These are phyloP conservation scores for Termitomyces sp. DNA, from an alignment of 768 basidiomycete genomes.

Conservation along the genomic window DNA sequence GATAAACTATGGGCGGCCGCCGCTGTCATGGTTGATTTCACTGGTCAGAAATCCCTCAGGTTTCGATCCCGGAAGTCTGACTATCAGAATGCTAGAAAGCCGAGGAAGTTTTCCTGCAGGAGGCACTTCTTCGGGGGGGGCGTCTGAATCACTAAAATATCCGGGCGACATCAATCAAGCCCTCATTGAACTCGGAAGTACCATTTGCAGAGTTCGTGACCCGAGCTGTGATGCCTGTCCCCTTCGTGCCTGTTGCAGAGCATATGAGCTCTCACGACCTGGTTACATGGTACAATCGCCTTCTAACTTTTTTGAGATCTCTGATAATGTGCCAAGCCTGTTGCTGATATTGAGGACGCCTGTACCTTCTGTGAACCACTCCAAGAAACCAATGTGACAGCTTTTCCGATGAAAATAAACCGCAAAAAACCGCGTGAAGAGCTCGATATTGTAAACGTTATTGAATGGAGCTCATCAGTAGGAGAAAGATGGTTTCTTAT, in stretches of 20 bases:
- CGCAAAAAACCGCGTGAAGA: constrained; percentile 85
- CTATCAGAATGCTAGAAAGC: not conserved
- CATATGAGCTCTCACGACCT: constrained; percentile 30
- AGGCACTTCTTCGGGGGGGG: not conserved
- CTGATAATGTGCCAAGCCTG: constrained; percentile 1
- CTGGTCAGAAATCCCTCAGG: constrained; percentile 11
- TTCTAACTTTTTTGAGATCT: not conserved
- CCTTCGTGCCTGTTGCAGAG: constrained; percentile 61
- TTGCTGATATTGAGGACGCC: constrained; percentile 70
- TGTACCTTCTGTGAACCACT: constrained; percentile 67
- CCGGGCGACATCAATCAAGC: constrained; percentile 91
- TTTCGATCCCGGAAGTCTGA: not conserved
- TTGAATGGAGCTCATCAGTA: constrained; percentile 61
- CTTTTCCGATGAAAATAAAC: constrained; percentile 84
- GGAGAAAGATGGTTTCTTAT: constrained; percentile 63
- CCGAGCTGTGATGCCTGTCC: constrained; percentile 76
- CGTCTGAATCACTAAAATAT: constrained; percentile 24
- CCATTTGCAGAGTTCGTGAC: constrained; percentile 82
- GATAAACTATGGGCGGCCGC: constrained; percentile 84
- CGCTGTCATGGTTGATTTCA: constrained; percentile 50
- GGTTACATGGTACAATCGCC: constrained; percentile 1
- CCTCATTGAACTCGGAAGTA: constrained; percentile 91
- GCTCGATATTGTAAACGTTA: constrained; percentile 76
- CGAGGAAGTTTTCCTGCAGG: constrained; percentile 11
- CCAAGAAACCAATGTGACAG: constrained; percentile 42